Base-by-base conservation (phyloP, 805 yeast species). In the Candida sithepensis region DNA sequence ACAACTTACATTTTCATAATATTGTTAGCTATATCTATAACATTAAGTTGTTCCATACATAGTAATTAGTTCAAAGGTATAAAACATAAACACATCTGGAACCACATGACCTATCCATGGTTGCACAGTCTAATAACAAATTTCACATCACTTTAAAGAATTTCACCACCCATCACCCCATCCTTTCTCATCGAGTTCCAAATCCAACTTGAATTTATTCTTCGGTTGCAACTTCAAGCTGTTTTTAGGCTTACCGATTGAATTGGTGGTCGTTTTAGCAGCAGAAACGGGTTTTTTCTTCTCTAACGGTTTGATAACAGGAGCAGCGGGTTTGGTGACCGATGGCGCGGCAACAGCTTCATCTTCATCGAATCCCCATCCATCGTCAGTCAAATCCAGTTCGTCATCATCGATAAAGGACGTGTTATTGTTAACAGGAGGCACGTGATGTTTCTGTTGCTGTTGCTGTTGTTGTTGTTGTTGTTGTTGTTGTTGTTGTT, bases 161-260 rank as follows among this genome's bases (percentile, higher is more conserved):
- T n/a, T 24, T 47, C 44, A 71, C 76, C 77, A 72, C 0, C 73
- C 74, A 48, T 70, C 73, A 18, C 73, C 78, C 78, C 78, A 74
- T 0, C 72, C 74, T 41, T 66, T 73, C 13, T 65, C 73, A 16
- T 64, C 45, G 12, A 49, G 69, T 12, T 63, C 70, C 14, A 71
- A 42, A 19, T 66, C 63, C 24, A 72, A 49, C 33, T 67, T 66
- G 9, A 70, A 49, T 52, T 71, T 69, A 26, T 56, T 58, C 23
- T 58, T 59, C 13, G 64, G 54, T 39, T 55, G 52, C 26, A 64
- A 46, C 26, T 60, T 60, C 38, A 62, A 48, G 16, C 52, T 51
- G 1, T 53, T 51, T 10, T 45, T 47, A 4, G 49, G 28, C 14
- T 39, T 34, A 16, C 38, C 12, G 22, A 7, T 39, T 6, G 26